A percentile compares a stretch with the other conserved stretches of the same genome.
phyloP scores from a whole-genome alignment of 495 filamentous ascomycete genomes.

The Aspergillus diversus region DNA sequence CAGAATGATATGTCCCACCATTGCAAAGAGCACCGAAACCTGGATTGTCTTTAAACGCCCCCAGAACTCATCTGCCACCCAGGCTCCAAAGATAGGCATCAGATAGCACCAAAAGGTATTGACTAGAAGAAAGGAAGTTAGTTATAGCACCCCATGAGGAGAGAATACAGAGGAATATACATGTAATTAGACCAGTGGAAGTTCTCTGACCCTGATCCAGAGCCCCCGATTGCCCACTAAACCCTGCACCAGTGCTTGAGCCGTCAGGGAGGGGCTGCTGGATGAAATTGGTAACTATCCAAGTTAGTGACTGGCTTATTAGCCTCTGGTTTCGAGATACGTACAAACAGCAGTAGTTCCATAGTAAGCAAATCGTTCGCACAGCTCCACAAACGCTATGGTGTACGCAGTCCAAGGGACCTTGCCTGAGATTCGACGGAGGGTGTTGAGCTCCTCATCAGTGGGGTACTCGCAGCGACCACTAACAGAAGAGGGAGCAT shows the following conservation, averaged over 20 bases:
- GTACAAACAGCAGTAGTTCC: constrained; percentile 72
- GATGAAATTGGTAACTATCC: constrained; percentile 64
- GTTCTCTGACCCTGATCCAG: constrained; percentile 67
- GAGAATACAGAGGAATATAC: constrained; percentile 27
- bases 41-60: constrained; percentile 75
- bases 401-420: constrained; percentile 68
- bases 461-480: constrained; percentile 48
- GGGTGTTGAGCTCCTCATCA: constrained; percentile 58
- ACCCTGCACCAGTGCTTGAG: constrained; percentile 64
- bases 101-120: constrained; percentile 76
- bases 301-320: constrained; percentile 7
- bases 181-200: constrained; percentile 62
- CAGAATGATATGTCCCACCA: constrained; percentile 68
- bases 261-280: constrained; percentile 63
- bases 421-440: constrained; percentile 66
- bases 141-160: background rate
- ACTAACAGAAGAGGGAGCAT: background rate
- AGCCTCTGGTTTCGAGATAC: constrained; percentile 24
- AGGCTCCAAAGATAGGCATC: constrained; percentile 70
- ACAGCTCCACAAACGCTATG: constrained; percentile 74
- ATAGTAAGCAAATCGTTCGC: constrained; percentile 80
- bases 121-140: constrained; percentile 36
- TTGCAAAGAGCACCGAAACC: constrained; percentile 57
- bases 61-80: constrained; percentile 71
- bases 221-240: constrained; percentile 62